These are phyloP conservation scores for Saccharum officinarum DNA, from an alignment of 176 grass and related monocot genomes.

Conservation along the genomic window DNA sequence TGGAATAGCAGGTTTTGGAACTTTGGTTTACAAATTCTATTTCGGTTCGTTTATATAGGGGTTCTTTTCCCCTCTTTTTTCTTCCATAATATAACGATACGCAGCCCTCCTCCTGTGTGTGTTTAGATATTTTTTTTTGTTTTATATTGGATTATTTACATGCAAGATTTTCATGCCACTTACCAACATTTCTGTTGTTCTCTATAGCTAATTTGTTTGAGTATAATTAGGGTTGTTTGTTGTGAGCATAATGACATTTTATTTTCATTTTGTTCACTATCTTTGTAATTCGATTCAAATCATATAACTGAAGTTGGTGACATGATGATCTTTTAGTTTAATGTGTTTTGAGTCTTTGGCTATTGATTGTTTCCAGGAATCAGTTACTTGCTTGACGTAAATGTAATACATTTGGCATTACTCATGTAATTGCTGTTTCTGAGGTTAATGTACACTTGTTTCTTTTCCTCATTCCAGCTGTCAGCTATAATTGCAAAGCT, in stretches of 20 bases:
- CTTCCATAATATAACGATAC: neutral
- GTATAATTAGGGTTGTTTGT: neutral
- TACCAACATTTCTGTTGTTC: neutral
- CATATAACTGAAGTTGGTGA: neutral
- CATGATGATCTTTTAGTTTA: conserved; percentile 7
- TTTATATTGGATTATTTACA: conserved; percentile 11
- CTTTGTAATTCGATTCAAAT: neutral
- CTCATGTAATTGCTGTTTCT: neutral
- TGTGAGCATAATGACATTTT: neutral
- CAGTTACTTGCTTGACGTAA: conserved; percentile 7
- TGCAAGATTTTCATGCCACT: neutral
- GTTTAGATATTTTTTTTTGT: neutral
- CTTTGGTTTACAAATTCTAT: neutral
- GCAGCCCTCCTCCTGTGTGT: neutral
- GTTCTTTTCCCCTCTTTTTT: neutral
- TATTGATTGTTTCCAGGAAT: conserved; percentile 5
- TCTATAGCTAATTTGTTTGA: conserved; percentile 13
- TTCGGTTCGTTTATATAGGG: neutral
- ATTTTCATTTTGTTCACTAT: neutral
- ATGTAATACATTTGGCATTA: neutral
- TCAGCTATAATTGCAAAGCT: conserved; percentile 44
- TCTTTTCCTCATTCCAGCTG: conserved; percentile 38
- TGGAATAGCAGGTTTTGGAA: neutral
- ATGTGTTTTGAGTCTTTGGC: neutral
- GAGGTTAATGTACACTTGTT: conserved; percentile 17